Percentiles rank a stretch among this genome's conserved stretches.
phyloP scores from a whole-genome alignment of 2,329 filamentous ascomycete genomes.

The Fusarium sp. region DNA sequence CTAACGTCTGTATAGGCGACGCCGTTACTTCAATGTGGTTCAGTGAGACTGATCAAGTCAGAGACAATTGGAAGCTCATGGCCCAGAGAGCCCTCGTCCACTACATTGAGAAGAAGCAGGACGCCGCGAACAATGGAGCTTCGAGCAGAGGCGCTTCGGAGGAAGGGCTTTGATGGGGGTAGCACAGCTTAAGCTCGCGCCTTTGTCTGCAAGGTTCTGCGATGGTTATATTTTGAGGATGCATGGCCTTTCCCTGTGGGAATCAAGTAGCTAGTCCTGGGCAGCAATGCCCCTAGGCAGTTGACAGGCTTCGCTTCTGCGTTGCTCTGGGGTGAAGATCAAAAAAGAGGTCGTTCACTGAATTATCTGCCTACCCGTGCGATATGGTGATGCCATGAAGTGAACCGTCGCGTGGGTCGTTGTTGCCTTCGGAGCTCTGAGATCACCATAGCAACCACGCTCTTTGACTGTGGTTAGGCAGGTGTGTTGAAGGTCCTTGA shows the following conservation, averaged over 20 bases:
- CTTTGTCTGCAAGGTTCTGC: neutral
- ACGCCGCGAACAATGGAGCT: neutral
- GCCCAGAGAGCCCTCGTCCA: slow-evolving; percentile 31
- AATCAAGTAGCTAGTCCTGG: neutral
- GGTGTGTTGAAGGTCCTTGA: neutral
- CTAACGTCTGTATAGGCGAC: slow-evolving; percentile 36
- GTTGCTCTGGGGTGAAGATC: neutral
- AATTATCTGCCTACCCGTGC: neutral
- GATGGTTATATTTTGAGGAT: neutral
- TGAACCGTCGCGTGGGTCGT: neutral
- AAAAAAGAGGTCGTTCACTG: neutral
- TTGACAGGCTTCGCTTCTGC: neutral
- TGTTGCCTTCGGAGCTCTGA: neutral
- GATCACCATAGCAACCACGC: neutral
- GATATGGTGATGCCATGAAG: neutral
- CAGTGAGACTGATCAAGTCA: slow-evolving; percentile 36
- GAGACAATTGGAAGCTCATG: slow-evolving; percentile 35
- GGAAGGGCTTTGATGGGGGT: neutral
- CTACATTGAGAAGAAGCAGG: neutral
- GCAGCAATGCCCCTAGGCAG: neutral
- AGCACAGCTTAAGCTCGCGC: neutral
- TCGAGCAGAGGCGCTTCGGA: neutral
- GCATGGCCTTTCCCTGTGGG: neutral
- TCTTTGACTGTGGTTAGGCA: neutral
- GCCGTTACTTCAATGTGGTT: slow-evolving; percentile 45